Evolutionary conservation across 176 grass and related monocot genomes (phyloP), one percentile per base, ranked within the genome.

Genomic region (Rhynchospora pubera): DNA sequence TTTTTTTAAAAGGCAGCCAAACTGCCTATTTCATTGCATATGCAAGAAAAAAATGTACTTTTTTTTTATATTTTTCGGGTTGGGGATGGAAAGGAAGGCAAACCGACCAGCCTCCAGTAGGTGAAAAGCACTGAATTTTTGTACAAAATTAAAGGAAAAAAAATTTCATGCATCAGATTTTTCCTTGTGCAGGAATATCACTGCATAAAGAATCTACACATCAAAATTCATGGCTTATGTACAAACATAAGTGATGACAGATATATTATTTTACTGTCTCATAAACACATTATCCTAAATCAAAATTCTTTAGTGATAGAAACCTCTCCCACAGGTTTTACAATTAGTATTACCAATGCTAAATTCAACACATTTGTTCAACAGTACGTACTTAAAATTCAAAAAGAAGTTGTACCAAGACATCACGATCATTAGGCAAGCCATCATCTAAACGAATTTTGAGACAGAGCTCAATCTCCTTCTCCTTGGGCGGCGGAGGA

Each of bases 381-480:
- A 23, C 11, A 47, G 44, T 50, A 10, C 21, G 66, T 9, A 52
- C 52, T 9, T 5, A 15, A 42, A 7, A 39, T 28, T 28, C 26
- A 18, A 28, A 18, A 6, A 7, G 57, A 50, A 24, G 78, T 30
- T 14, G 4, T 91, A 95, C 96, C 92, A 99, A 77, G 53, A 99
- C 89, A 91, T 99, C 96, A 62, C 86, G 44, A 73, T 99, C 92
- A 21, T 93, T 90, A 59, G 96, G 91, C 84, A 91, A 65, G 57
- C 87, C 87, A 43, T 95, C 89, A 22, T 99, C 87, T 32, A 95
- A 34, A 59, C 68, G 14, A 83, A 99, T 90, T 32, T 85, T 78
- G n/a, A 91, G 91, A 87, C 66, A 77, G 74, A 99, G 92, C 62
- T 95, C 90, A 68, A 99, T 87, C 82, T 99, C 91, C 79, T 52